Percentiles rank a stretch among this genome's conserved stretches.
These are phyloP conservation scores for Tolypocladium endophyticum DNA, from an alignment of 2,329 filamentous ascomycete species.

Conservation along the genomic window DNA sequence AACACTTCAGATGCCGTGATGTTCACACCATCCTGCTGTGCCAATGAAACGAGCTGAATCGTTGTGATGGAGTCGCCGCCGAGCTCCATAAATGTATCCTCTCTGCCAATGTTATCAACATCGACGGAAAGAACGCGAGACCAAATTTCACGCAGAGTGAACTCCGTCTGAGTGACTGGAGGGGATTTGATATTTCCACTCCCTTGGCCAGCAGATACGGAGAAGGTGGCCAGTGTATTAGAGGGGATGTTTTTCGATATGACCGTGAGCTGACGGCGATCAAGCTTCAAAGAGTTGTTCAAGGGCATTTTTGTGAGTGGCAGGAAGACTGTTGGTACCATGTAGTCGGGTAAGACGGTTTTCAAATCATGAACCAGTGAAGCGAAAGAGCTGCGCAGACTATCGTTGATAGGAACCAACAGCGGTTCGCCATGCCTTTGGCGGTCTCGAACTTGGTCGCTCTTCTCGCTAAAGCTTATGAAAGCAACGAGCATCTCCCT, in stretches of 20 bases:
- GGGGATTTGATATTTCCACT: not conserved
- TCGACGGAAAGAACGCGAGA: constrained; percentile 26
- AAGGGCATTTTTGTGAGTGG: not conserved
- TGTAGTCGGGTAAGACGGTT: not conserved
- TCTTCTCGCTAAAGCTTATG: not conserved
- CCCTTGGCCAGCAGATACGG: not conserved
- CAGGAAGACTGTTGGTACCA: not conserved
- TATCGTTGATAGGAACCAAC: not conserved
- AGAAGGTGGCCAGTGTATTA: not conserved
- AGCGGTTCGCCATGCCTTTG: not conserved
- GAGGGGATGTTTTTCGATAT: not conserved
- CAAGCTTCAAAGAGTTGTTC: not conserved
- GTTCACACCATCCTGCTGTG: constrained; percentile 1
- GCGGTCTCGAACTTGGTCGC: not conserved
- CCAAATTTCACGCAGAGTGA: constrained; percentile 24
- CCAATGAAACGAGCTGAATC: constrained; percentile 4
- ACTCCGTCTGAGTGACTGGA: not conserved
- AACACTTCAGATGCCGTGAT: constrained; percentile 12
- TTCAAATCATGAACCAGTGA: not conserved
- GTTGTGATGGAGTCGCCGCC: constrained; percentile 24
- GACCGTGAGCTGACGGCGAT: not conserved
- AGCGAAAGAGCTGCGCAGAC: not conserved
- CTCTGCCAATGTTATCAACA: constrained; percentile 14
- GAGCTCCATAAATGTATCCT: constrained; percentile 10
- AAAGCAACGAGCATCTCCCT: not conserved